Conservation (phyloP, 441 rosid species). For the Aleurites moluccanus region DNA sequence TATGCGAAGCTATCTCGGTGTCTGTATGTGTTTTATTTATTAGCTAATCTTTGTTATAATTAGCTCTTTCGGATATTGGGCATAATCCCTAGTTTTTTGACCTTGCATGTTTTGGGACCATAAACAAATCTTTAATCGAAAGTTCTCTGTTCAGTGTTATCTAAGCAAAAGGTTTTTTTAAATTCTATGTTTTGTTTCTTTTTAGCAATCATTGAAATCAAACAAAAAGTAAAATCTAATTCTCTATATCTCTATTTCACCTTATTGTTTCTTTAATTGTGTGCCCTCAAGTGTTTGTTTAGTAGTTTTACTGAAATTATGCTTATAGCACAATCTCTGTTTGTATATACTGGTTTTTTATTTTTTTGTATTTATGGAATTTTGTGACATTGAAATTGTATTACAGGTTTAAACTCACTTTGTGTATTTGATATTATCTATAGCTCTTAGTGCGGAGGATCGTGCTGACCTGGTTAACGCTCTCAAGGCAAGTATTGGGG, state of each 20-base stretch:
- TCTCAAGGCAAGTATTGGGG: conserved; percentile 44
- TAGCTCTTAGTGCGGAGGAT: conserved; percentile 72
- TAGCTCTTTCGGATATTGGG: background rate
- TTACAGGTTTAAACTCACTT: background rate
- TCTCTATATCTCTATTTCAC: too few relatives aligned
- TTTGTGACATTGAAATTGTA: background rate
- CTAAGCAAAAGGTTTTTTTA: background rate
- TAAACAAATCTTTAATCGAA: background rate
- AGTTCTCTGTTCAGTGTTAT: background rate
- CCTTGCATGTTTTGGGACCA: background rate
- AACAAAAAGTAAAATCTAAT: too few relatives aligned
- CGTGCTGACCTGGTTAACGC: conserved; percentile 75
- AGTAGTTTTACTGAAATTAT: too few relatives aligned
- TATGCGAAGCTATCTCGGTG: too few relatives aligned
- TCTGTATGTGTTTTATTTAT: background rate
- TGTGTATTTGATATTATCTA: background rate
- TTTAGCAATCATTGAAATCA: background rate
- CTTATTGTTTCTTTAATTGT: too few relatives aligned
- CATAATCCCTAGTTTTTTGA: background rate
- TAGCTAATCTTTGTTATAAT: background rate
- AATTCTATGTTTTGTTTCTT: background rate
- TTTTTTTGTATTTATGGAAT: background rate
- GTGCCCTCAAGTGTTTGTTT: too few relatives aligned
- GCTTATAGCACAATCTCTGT: too few relatives aligned
- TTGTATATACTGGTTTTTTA: background rate